A percentile compares a stretch with the other conserved stretches of the same genome.
phyloP scores from a whole-genome alignment of 306 rosid species.

The Quercus dentata region DNA sequence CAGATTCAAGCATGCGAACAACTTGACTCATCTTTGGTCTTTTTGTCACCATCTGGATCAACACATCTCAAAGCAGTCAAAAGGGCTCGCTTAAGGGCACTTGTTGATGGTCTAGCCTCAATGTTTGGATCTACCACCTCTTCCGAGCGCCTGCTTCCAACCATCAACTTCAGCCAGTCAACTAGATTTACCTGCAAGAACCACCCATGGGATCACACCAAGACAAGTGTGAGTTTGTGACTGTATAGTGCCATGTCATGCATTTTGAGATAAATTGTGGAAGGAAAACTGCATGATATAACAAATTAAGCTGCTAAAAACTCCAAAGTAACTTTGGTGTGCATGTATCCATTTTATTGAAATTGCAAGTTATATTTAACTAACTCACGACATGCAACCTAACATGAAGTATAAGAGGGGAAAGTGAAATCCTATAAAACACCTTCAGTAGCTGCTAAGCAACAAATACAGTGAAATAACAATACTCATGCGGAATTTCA shows the following conservation, averaged over 20 bases:
- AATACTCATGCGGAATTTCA: neutral
- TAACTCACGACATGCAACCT: neutral
- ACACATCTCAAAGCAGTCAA: conserved; percentile 94
- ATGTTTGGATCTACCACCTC: conserved; percentile 92
- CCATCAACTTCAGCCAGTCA: conserved; percentile 97
- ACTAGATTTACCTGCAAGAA: conserved; percentile 82
- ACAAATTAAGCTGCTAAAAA: neutral
- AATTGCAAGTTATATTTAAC: conserved; percentile 8
- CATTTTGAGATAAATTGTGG: conserved; percentile 3
- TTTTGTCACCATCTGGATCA: conserved; percentile 78
- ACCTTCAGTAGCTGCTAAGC: neutral
- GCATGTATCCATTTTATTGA: neutral
- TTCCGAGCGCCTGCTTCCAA: conserved; percentile 79
- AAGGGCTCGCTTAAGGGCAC: conserved; percentile 81
- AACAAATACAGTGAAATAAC: neutral
- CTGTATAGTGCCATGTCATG: neutral
- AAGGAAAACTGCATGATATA: neutral
- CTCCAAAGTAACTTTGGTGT: conserved; percentile 8
- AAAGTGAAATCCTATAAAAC: neutral
- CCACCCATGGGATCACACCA: conserved; percentile 1
- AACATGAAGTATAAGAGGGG: conserved; percentile 1
- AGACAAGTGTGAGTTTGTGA: neutral
- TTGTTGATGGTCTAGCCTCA: conserved; percentile 79
- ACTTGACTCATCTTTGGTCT: conserved; percentile 95
- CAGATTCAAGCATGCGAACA: conserved; percentile 92